Percentiles rank a stretch among this genome's conserved stretches.
These are phyloP conservation scores for Rhododendron molle DNA, from an alignment of 148 eudicot species.

Conservation along the genomic window DNA sequence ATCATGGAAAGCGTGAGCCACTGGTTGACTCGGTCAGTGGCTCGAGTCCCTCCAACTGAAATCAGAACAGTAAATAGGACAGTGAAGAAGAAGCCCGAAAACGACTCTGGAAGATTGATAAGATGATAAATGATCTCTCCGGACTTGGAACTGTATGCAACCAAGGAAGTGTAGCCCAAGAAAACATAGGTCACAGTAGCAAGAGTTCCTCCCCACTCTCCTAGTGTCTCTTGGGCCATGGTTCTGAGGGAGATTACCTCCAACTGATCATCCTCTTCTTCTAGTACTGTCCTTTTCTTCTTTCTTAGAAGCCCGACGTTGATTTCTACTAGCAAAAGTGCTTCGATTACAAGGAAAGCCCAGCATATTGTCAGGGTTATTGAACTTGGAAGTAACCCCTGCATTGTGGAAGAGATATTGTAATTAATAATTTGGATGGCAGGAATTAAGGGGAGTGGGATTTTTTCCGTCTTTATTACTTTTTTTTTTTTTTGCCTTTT, in stretches of 20 bases:
- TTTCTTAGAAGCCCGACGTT: conserved; percentile 40
- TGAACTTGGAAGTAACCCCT: conserved; percentile 61
- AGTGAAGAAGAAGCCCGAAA: conserved; percentile 43
- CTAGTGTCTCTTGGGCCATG: conserved; percentile 63
- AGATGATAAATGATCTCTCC: conserved; percentile 49
- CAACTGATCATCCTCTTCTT: conserved; percentile 25
- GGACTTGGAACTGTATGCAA: conserved; percentile 59
- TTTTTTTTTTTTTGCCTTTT: too few relatives aligned
- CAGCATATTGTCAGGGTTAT: conserved; percentile 47
- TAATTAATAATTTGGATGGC: background rate
- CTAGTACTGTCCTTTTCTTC: conserved; percentile 17
- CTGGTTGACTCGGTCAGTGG: conserved; percentile 54
- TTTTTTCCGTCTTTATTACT: background rate
- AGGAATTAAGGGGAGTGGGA: background rate
- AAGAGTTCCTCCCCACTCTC: conserved; percentile 48
- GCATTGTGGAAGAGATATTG: background rate
- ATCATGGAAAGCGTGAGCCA: conserved; percentile 57
- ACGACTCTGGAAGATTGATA: conserved; percentile 40
- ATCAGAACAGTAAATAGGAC: conserved; percentile 33
- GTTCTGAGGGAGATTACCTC: conserved; percentile 55
- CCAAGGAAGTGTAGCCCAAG: conserved; percentile 55
- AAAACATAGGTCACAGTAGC: conserved; percentile 48
- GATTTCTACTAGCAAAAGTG: conserved; percentile 49
- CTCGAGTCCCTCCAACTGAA: conserved; percentile 43
- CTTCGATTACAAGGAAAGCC: conserved; percentile 53